Base-by-base conservation (phyloP, 73 alveolate species). In the Diophrys appendiculata region DNA sequence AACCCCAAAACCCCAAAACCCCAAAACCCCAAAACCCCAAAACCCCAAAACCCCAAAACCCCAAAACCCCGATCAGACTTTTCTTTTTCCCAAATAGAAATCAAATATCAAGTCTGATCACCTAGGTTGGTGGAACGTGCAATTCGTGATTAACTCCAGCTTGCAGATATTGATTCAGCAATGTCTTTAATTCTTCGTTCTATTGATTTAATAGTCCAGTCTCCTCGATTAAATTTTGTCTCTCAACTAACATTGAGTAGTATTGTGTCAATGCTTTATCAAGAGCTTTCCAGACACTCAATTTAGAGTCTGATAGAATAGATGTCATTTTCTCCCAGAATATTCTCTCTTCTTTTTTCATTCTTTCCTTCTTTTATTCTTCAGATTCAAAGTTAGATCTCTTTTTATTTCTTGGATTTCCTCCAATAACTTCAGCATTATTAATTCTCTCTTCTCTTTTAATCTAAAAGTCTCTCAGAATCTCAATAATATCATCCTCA, bases 71-170 rank as follows among this genome's bases (percentile, higher is more conserved):
- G n/a, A n/a, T n/a, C n/a, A n/a, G n/a, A n/a, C n/a, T n/a, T n/a
- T n/a, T n/a, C n/a, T n/a, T n/a, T n/a, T n/a, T n/a, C n/a, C n/a
- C n/a, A n/a, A n/a, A n/a, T n/a, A n/a, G n/a, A n/a, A 60, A 72
- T 81, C 89, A 81, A 30, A 78, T 78, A 64, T 93, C 97, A 8
- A 94, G 78, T 69, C 95, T 91, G 80, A 94, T 81, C 54, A 94
- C 92, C 74, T 94, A 92, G 69, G 98, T 94, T 22, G 98, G 98
- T 25, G 97, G 98, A 2, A 94, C 96, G 14, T 85, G 84, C 74
- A 94, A 76, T 77, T 94, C 98, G 60, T 94, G 98, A 67, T 94
- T 92, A 54, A 94, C 96, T 83, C 96, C 92, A 56, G 96, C 98
- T 71, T 94, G 94, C 65, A 94, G 64, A 81, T 94, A 94, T 86